Evolutionary conservation across 2,329 filamentous ascomycete genomes (phyloP).

Genomic region (Ceratocystis albifundus): DNA sequence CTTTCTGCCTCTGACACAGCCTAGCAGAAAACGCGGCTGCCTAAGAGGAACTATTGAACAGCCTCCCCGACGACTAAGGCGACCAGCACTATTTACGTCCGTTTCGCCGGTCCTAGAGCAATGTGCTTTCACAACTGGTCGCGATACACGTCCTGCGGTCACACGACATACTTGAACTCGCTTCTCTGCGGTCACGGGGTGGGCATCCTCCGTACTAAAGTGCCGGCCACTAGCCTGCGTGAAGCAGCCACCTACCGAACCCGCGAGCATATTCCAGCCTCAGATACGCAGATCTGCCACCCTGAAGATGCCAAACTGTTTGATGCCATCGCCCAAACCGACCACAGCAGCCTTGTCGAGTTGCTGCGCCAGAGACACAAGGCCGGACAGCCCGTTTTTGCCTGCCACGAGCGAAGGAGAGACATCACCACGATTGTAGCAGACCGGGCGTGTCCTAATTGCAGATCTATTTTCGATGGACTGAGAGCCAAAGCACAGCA

Average conservation of each 20-base stretch:
- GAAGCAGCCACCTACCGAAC: slow-evolving; percentile 8
- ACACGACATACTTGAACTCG: slow-evolving; percentile 3
- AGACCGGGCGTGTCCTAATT: background rate
- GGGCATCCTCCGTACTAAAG: slow-evolving; percentile 7
- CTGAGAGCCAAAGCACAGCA: background rate
- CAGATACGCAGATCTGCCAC: background rate
- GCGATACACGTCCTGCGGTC: slow-evolving; percentile 6
- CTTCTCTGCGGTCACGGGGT: slow-evolving; percentile 3
- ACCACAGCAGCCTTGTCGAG: slow-evolving; percentile 32
- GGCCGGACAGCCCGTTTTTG: slow-evolving; percentile 34
- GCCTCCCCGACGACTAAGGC: background rate
- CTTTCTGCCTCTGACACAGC: background rate
- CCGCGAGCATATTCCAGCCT: background rate
- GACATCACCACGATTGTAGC: slow-evolving; percentile 1
- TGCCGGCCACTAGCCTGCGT: slow-evolving; percentile 6
- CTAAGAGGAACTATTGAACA: background rate
- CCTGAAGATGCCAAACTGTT: background rate
- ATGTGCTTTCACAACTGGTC: slow-evolving; percentile 16
- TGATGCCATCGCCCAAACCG: background rate
- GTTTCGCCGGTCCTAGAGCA: background rate
- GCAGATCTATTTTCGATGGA: background rate
- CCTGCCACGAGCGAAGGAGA: slow-evolving; percentile 1
- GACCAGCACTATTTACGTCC: background rate
- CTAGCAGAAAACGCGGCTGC: background rate
- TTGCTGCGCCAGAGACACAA: slow-evolving; percentile 33